These are phyloP conservation scores for Bassia scoparia DNA, from an alignment of 148 eudicot species.

Conservation along the genomic window DNA sequence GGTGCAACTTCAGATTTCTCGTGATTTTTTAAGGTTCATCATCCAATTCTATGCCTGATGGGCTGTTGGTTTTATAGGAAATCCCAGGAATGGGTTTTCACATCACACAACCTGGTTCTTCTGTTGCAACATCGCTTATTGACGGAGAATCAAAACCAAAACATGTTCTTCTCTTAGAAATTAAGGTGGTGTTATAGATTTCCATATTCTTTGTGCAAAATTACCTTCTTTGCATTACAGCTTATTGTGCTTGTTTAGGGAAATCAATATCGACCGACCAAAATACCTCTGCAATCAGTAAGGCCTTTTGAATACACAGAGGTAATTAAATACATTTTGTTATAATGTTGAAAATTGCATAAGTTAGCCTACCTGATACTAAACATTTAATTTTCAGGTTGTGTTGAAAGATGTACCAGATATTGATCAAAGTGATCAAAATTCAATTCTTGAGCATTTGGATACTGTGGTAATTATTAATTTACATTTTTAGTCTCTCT, in stretches of 20 bases:
- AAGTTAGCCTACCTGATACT: constrained; percentile 1
- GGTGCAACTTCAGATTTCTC: constrained; percentile 37
- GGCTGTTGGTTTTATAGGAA: constrained; percentile 47
- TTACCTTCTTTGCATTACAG: neutral
- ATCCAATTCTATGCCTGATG: constrained; percentile 15
- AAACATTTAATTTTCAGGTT: constrained; percentile 46
- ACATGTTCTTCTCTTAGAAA: constrained; percentile 92
- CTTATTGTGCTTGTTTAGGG: constrained; percentile 47
- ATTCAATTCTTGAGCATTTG: constrained; percentile 86
- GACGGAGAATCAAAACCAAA: constrained; percentile 97
- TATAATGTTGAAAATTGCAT: constrained; percentile 14
- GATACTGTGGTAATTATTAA: constrained; percentile 69
- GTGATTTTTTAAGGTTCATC: neutral
- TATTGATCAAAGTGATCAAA: constrained; percentile 86
- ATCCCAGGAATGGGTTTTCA: constrained; percentile 99
- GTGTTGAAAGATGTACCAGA: constrained; percentile 76
- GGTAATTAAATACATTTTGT: constrained; percentile 42
- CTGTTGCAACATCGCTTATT: constrained; percentile 95
- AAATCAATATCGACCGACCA: constrained; percentile 96
- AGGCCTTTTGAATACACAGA: constrained; percentile 94
- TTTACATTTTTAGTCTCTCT: constrained; percentile 29
- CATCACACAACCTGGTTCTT: constrained; percentile 98
- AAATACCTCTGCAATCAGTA: constrained; percentile 89
- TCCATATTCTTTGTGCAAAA: constrained; percentile 6
- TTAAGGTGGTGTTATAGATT: constrained; percentile 57